Evolutionary conservation across 2,329 filamentous ascomycete species (phyloP), one percentile per base, ranked within the genome.

Genomic region (Drechmeria coniospora): DNA sequence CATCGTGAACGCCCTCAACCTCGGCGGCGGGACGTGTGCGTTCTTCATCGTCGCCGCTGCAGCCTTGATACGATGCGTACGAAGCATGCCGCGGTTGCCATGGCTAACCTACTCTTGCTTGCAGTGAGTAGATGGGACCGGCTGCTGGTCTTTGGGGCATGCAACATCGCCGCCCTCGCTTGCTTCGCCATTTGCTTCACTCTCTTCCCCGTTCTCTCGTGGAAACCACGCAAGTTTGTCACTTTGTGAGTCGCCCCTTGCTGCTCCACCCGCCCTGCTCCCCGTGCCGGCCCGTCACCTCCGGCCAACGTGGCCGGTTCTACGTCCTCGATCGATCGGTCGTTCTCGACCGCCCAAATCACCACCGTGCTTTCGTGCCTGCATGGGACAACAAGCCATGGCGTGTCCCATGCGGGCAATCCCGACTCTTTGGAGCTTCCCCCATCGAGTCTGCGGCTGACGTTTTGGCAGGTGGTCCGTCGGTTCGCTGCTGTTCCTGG

Each of bases 101-200:
- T 32, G 36, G 36, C 50, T 56, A 51, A 56, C 50, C 54, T 51
- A 56, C 50, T 34, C 37, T 30, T 32, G 36, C 45, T 29, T 45
- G 48, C 57, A 95, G 90, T 98, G 62, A 93, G 83, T 60, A 74
- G 87, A 59, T 95, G 87, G 90, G 90, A 98, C 59, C 80, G 87
- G 32, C 61, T 95, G 49, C 66, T 98, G 51, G 71, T 95, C 45
- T 98, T 98, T 56, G 77, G 71, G 39, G 83, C 77, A 47, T 92
- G 87, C 61, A 92, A 93, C 56, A 56, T 93, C 43, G 84, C 79
- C 35, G 84, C 90, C 37, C 65, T 83, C 38, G 82, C 80, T 41
- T 87, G 92, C 63, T 95, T 98, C 63, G 73, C 92, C 51, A 74
- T 92, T 44, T 86, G 81, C 63, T 92, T 95, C 60, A 77, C 77